Evolutionary conservation across 139 green algal species (phyloP).

Genomic region (Chlorella sp.): DNA sequence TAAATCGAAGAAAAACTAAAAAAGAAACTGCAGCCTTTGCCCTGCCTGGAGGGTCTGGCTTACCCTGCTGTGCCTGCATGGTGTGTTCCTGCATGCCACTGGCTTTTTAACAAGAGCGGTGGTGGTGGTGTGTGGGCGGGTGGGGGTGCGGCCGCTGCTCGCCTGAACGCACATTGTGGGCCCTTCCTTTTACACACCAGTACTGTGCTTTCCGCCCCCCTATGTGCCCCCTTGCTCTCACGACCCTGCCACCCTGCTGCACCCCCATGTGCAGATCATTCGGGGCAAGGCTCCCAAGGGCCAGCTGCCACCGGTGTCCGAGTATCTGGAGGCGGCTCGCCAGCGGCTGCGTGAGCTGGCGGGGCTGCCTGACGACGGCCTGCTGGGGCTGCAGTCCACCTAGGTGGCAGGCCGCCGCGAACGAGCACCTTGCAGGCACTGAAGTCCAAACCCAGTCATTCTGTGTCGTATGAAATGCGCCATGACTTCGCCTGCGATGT

Average conservation of each 20-base stretch:
- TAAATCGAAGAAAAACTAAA: too few species aligned
- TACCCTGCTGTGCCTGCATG: too few species aligned
- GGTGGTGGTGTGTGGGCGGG: background rate
- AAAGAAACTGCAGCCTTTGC: too few species aligned
- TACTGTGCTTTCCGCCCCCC: too few species aligned
- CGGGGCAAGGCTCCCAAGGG: conserved; percentile 57
- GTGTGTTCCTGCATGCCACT: too few species aligned
- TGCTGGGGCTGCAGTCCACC: background rate
- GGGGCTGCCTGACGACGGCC: background rate
- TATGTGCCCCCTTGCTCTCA: too few species aligned
- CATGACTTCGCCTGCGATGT: too few species aligned
- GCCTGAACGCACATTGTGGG: background rate
- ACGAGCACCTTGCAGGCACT: background rate
- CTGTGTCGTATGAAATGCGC: too few species aligned
- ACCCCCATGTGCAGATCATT: conserved; percentile 62
- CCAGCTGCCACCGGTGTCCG: conserved; percentile 56
- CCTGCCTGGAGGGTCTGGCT: too few species aligned
- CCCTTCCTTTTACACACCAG: background rate
- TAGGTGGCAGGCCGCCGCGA: background rate
- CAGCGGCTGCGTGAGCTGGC: conserved; percentile 47
- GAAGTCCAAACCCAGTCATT: too few species aligned
- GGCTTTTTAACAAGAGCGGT: too few species aligned
- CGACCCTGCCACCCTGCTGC: background rate
- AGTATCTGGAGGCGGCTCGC: conserved; percentile 61
- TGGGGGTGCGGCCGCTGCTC: background rate